Conservation (phyloP, 1,139 yeast genomes). For the Pichia sp. region DNA sequence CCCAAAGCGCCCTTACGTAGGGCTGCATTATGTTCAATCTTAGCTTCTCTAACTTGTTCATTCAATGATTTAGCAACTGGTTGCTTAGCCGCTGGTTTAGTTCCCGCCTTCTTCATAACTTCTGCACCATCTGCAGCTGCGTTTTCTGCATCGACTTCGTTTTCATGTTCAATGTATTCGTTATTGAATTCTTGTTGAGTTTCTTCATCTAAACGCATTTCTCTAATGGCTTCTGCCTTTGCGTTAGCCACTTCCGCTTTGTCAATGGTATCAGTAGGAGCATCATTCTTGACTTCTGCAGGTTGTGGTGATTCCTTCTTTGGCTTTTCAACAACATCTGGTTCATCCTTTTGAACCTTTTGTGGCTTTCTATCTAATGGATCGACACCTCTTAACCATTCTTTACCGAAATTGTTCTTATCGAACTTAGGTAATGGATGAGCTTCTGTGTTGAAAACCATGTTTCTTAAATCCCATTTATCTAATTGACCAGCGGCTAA, state of each 20-base stretch:
- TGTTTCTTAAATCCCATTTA: constrained; percentile 38
- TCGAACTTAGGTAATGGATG: constrained; percentile 84
- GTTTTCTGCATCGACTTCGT: constrained; percentile 16
- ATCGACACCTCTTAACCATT: constrained; percentile 44
- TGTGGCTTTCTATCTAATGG: constrained; percentile 5
- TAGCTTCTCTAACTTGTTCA: constrained; percentile 20
- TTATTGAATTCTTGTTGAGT: constrained; percentile 1
- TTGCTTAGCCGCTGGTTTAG: constrained; percentile 26
- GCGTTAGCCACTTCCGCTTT: not conserved
- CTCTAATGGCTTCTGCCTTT: constrained; percentile 10
- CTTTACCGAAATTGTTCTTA: constrained; percentile 56
- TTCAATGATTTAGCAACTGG: constrained; percentile 28
- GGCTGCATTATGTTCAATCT: constrained; percentile 7
- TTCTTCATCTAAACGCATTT: constrained; percentile 7
- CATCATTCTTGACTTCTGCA: not conserved
- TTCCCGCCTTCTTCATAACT: constrained; percentile 24
- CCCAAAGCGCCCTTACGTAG: not conserved
- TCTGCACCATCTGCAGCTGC: constrained; percentile 19
- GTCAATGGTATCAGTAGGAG: not conserved
- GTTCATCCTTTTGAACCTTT: constrained; percentile 12
- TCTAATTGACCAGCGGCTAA: constrained; percentile 35
- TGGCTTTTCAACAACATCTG: constrained; percentile 6
- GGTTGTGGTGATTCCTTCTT: too few relatives aligned
- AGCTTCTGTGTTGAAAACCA: constrained; percentile 90
- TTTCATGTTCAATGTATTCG: not conserved